Evolutionary conservation across 352 stramenopile genomes (phyloP), one percentile per base, ranked within the genome.

Genomic region (Phytophthora ramorum): DNA sequence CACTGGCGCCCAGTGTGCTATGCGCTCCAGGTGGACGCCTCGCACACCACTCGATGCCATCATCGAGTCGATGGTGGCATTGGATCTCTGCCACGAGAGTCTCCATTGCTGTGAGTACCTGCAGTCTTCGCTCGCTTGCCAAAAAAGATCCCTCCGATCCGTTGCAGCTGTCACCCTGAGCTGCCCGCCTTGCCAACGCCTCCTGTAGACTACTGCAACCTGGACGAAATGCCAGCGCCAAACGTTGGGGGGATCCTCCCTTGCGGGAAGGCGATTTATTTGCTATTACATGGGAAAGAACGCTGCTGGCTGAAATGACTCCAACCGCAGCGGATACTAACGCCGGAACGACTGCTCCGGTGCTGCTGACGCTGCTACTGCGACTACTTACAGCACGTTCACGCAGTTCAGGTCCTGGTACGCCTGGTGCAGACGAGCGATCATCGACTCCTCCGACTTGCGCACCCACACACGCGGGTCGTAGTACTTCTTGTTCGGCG

Each of bases 401-500:
- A 77, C 71, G 64, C 71, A 90, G 81, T 93, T 93, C 54, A 99
- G 81, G 78, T 98, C 97, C 60, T 93, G 89, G 81, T 90, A 98
- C 24, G 87, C 93, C 49, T 95, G 80, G 66, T 96, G 84, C 49
- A 98, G 82, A 73, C 97, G 95, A 55, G 75, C 76, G 49, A 94
- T 90, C 97, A 99, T 99, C 68, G 81, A 75, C 66, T 99, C 94
- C 81, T 99, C 96, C 68, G 93, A 97, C 90, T 98, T 98, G 81
- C 96, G 92, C 65, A 98, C 84, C 96, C 96, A 99, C 73, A 98
- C 93, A 73, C 97, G 95, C 64, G 97, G 97, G 81, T 99, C 97
- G 86, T 99, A 99, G 88, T 98, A 99, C 92, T 99, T 99, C 95
- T 99, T 99, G 96, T 99, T 99, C 47, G 97, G 97, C 84, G 98